Percentiles rank a stretch among this genome's conserved stretches.
These are phyloP conservation scores for Emmonsiellopsis sp. DNA, from an alignment of 2,329 filamentous ascomycete genomes.

Conservation along the genomic window DNA sequence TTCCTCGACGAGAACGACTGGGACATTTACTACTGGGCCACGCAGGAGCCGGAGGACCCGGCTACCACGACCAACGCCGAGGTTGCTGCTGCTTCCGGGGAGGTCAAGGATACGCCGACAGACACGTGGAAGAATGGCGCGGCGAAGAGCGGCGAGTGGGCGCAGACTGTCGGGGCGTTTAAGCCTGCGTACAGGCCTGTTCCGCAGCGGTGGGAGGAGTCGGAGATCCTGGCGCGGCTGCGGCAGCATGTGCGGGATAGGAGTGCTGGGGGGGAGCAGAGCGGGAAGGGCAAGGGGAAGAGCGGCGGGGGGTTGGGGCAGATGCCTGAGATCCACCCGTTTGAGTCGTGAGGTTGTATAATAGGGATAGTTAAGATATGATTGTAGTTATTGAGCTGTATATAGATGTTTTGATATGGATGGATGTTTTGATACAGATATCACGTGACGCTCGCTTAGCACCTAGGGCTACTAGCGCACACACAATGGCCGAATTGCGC, in stretches of 20 bases:
- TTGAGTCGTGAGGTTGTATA: conserved; percentile 19
- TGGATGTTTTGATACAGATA: not conserved
- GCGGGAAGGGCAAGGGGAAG: conserved; percentile 30
- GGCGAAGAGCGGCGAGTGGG: conserved; percentile 71
- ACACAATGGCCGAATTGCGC: conserved; percentile 20
- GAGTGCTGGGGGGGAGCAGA: conserved; percentile 44
- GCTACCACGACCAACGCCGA: conserved; percentile 46
- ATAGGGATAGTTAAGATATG: not conserved
- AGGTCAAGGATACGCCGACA: conserved; percentile 30
- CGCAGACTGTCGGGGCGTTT: conserved; percentile 89
- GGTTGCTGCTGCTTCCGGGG: conserved; percentile 23
- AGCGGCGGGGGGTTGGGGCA: conserved; percentile 35
- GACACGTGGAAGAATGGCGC: conserved; percentile 44
- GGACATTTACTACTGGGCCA: conserved; percentile 99
- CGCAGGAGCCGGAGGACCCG: conserved; percentile 58
- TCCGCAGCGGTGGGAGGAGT: conserved; percentile 73
- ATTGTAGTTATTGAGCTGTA: conserved; percentile 7
- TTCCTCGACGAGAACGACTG: conserved; percentile 99
- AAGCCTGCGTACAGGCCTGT: conserved; percentile 90
- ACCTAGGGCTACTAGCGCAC: conserved; percentile 1
- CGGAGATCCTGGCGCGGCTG: conserved; percentile 67
- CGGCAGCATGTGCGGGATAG: conserved; percentile 69
- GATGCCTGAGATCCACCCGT: conserved; percentile 40
- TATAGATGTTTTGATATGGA: conserved; percentile 1
- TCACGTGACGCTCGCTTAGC: conserved; percentile 1